Base-by-base conservation (phyloP, 1,284 basidiomycete genomes). In the Austroboletus rostrupii region DNA sequence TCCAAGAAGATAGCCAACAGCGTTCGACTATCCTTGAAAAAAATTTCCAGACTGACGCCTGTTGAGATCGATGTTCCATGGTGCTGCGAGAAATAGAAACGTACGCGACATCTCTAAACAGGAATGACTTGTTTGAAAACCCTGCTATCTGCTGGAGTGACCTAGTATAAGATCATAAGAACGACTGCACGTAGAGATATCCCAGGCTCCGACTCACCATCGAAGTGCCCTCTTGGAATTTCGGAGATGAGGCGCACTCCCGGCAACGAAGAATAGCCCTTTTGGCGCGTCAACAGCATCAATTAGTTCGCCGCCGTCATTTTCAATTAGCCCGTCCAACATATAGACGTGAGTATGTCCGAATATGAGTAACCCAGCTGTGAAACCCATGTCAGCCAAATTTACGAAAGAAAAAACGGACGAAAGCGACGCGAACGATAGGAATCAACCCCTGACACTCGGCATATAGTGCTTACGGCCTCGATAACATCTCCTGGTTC, bases 401-500 rank as follows among this genome's bases (percentile, higher is more conserved):
- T 31, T 17, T 1, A 11, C 14, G 29, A 40, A 28, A 45, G n/a
- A 41, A 53, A 26, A n/a, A 53, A 31, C n/a, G 29, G 9, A 31
- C 23, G 6, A 26, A 26, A 7, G 23, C 23, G n/a, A 10, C 31
- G 70, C 84, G 67, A 57, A 92, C 89, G 90, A 58, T 84, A 90
- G 21, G 89, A 90, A 66, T 95, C 92, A 1, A 95, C 90, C 0
- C 92, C 92, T 28, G 83, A 83, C 47, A 95, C 84, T 14, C 91
- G 80, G 9, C 90, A 87, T 43, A 94, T 89, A 20, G 92, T 95
- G 53, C 78, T 79, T 2, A 92, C 87, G n/a, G 89, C 90, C 59
- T 96, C 91, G 36, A 97, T 92, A 3, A 92, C 79, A 65, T 98
- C 95, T 4, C 91, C 91, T 13, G 87, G 81, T 61, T 95, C 90